Conservation (phyloP, 768 basidiomycete genomes). For the Termitomyces sp. region DNA sequence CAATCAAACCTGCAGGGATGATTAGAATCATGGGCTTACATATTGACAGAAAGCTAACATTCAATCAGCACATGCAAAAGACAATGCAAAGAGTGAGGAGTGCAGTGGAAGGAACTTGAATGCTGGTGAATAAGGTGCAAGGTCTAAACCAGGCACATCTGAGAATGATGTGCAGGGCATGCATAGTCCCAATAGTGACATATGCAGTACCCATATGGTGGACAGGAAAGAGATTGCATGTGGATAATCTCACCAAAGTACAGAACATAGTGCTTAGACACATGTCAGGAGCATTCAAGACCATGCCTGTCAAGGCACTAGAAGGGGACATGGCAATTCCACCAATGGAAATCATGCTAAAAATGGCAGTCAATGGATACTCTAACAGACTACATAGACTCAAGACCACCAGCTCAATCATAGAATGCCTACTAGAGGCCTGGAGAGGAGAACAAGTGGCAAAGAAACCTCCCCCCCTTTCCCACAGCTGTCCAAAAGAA, state of each 20-base stretch:
- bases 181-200: not conserved
- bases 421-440: not conserved
- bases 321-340: not conserved
- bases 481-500: not conserved
- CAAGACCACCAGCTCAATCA: not conserved
- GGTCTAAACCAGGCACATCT: not conserved
- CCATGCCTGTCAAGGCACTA: too few relatives aligned
- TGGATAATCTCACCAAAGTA: too few relatives aligned
- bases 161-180: not conserved
- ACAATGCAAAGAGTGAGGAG: too few relatives aligned
- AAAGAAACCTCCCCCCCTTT: not conserved
- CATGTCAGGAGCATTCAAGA: not conserved
- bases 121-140: too few relatives aligned
- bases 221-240: not conserved
- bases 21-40: too few relatives aligned
- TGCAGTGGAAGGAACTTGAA: too few relatives aligned
- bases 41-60: too few relatives aligned
- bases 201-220: not conserved
- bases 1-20: too few relatives aligned
- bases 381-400: not conserved
- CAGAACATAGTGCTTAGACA: too few relatives aligned
- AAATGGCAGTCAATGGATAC: not conserved
- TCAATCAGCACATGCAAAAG: too few relatives aligned
- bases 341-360: not conserved
- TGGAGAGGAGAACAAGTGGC: not conserved